These are phyloP conservation scores for Hanseniaspora uvarum DNA, from an alignment of 1,139 yeast genomes.

Conservation along the genomic window DNA sequence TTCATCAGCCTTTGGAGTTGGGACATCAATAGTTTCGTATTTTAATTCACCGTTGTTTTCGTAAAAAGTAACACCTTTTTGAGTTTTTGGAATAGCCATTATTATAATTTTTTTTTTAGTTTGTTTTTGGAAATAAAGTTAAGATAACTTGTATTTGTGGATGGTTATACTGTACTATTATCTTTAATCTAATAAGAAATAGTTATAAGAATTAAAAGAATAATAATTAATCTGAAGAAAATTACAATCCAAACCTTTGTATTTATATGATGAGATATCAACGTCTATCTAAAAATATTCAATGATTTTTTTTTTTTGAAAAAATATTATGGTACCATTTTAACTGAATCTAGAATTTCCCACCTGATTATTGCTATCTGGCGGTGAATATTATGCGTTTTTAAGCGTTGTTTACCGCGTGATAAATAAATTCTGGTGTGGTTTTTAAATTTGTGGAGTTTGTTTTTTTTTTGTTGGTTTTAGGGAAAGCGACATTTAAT, in stretches of 20 bases:
- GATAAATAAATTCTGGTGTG: background rate
- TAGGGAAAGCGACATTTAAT: too few species aligned
- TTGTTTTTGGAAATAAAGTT: background rate
- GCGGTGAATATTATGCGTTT: too few species aligned
- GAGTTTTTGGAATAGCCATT: constrained; percentile 39
- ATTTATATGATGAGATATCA: too few species aligned
- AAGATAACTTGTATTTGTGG: background rate
- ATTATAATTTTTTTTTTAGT: background rate
- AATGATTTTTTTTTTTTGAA: too few species aligned
- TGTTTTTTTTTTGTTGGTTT: background rate
- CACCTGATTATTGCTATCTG: too few species aligned
- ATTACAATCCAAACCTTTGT: too few species aligned
- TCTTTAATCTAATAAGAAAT: too few species aligned
- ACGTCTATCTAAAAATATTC: too few species aligned
- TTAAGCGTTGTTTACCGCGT: background rate
- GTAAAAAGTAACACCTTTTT: constrained; percentile 45
- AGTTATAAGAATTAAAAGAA: too few species aligned
- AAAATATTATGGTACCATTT: background rate
- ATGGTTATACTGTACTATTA: background rate
- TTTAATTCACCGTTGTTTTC: constrained; percentile 41
- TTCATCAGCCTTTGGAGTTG: constrained; percentile 52
- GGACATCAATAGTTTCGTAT: constrained; percentile 52
- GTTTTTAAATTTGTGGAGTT: background rate
- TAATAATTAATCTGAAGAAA: too few species aligned
- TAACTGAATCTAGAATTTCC: too few species aligned